Percentiles rank a stretch among this genome's conserved stretches.
Evolutionary conservation across 495 filamentous ascomycete genomes (phyloP).

Genomic region (Rostrohypoxylon terebratum): DNA sequence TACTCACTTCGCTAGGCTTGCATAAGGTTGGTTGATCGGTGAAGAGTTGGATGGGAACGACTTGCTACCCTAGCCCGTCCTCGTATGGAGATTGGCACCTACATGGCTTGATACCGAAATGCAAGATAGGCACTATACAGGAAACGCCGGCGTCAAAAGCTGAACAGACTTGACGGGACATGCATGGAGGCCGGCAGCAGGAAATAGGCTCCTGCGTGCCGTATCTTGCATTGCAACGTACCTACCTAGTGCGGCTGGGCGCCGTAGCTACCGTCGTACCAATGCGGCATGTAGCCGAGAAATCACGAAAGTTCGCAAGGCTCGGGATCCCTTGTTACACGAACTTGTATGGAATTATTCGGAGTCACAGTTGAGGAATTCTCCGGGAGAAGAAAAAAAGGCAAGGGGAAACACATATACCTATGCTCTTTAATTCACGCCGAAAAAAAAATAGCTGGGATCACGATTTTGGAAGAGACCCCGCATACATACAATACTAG

Average conservation of each 20-base stretch:
- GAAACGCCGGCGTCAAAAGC: conserved; percentile 28
- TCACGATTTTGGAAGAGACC: conserved; percentile 13
- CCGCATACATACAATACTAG: conserved; percentile 38
- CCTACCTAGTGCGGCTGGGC: conserved; percentile 35
- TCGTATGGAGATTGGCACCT: background rate
- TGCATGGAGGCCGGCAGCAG: conserved; percentile 24
- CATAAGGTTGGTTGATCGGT: conserved; percentile 18
- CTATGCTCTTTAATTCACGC: conserved; percentile 29
- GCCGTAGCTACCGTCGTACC: conserved; percentile 34
- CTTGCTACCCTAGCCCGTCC: conserved; percentile 14
- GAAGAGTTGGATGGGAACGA: background rate
- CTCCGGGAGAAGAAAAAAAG: background rate
- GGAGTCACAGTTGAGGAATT: conserved; percentile 11
- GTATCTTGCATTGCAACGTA: conserved; percentile 32
- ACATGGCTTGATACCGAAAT: background rate
- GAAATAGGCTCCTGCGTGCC: conserved; percentile 33
- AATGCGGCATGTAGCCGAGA: conserved; percentile 35
- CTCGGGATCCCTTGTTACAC: conserved; percentile 14
- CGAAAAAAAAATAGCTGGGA: conserved; percentile 24
- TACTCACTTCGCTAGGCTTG: conserved; percentile 9
- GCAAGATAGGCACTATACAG: conserved; percentile 28
- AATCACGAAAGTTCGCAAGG: conserved; percentile 32
- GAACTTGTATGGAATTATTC: background rate
- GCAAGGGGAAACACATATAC: conserved; percentile 13
- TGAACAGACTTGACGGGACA: conserved; percentile 19